phyloP scores from a whole-genome alignment of 1,139 yeast genomes.

The Diutina siamensis region DNA sequence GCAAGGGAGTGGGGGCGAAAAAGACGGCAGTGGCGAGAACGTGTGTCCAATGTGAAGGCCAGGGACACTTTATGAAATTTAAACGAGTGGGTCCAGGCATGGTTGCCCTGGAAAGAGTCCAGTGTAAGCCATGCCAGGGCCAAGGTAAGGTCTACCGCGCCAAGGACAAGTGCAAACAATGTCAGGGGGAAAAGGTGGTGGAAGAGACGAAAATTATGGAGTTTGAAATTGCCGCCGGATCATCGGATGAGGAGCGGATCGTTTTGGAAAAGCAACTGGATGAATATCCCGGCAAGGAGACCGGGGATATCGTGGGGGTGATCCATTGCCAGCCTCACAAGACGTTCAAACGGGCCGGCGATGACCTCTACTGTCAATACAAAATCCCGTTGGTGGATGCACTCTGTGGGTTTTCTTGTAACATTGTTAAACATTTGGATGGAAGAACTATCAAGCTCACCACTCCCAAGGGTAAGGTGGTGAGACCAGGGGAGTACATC shows the following conservation, averaged over 20 bases:
- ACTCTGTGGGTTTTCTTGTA: slow-evolving; percentile 64
- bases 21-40: slow-evolving; percentile 42
- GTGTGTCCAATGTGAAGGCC: slow-evolving; percentile 66
- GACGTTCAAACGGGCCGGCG: slow-evolving; percentile 44
- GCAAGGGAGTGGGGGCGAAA: slow-evolving; percentile 69
- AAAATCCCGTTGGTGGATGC: slow-evolving; percentile 69
- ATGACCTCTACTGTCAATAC: slow-evolving; percentile 53
- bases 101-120: slow-evolving; percentile 49
- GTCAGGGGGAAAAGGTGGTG: slow-evolving; percentile 52
- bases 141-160: slow-evolving; percentile 49
- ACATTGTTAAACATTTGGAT: slow-evolving; percentile 67
- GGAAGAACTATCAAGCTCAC: slow-evolving; percentile 58
- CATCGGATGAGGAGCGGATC: slow-evolving; percentile 49
- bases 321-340: slow-evolving; percentile 37
- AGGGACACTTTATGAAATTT: slow-evolving; percentile 51
- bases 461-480: slow-evolving; percentile 65
- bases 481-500: slow-evolving; percentile 67
- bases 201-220: slow-evolving; percentile 69
- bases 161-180: slow-evolving; percentile 69
- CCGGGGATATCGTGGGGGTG: slow-evolving; percentile 71
- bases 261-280: slow-evolving; percentile 66
- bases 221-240: slow-evolving; percentile 68
- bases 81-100: slow-evolving; percentile 69
- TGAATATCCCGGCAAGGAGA: slow-evolving; percentile 56
- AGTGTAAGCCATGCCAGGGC: slow-evolving; percentile 66